These are phyloP conservation scores for Candida sphagnicola DNA, from an alignment of 805 yeast species.

Conservation along the genomic window DNA sequence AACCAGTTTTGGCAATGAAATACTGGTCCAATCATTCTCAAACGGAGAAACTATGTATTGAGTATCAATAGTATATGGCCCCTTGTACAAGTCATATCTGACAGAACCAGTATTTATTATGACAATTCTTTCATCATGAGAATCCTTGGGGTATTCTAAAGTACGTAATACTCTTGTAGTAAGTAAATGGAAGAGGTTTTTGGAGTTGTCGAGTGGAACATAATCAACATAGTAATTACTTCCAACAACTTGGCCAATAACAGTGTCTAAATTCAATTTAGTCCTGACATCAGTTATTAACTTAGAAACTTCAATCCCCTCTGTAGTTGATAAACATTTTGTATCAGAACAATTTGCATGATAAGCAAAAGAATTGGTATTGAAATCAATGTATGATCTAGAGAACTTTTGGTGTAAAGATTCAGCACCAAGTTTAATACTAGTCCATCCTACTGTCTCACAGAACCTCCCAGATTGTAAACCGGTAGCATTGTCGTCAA, in stretches of 20 bases:
- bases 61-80: constrained; percentile 76
- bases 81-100: constrained; percentile 81
- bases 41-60: constrained; percentile 85
- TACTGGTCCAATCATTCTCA: constrained; percentile 69
- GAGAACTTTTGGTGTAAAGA: constrained; percentile 22
- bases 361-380: constrained; percentile 59
- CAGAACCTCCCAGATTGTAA: constrained; percentile 92
- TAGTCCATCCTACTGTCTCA: constrained; percentile 89
- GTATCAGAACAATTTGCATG: constrained; percentile 42
- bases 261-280: constrained; percentile 49
- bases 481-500: constrained; percentile 67
- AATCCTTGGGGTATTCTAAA: constrained; percentile 20
- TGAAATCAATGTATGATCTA: constrained; percentile 83
- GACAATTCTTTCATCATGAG: constrained; percentile 38
- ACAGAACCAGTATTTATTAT: constrained; percentile 84
- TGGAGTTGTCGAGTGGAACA: constrained; percentile 50
- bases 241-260: constrained; percentile 62
- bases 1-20: constrained; percentile 53
- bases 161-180: constrained; percentile 53
- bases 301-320: constrained; percentile 49
- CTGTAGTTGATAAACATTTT: constrained; percentile 46
- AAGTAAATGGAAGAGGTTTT: constrained; percentile 56
- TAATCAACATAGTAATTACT: constrained; percentile 60
- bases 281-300: constrained; percentile 41
- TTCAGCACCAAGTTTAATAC: constrained; percentile 40